Percentiles rank a stretch among this genome's conserved stretches.
These are phyloP conservation scores for Sarocladium strictum DNA, from an alignment of 2,329 filamentous ascomycete genomes.

Conservation along the genomic window DNA sequence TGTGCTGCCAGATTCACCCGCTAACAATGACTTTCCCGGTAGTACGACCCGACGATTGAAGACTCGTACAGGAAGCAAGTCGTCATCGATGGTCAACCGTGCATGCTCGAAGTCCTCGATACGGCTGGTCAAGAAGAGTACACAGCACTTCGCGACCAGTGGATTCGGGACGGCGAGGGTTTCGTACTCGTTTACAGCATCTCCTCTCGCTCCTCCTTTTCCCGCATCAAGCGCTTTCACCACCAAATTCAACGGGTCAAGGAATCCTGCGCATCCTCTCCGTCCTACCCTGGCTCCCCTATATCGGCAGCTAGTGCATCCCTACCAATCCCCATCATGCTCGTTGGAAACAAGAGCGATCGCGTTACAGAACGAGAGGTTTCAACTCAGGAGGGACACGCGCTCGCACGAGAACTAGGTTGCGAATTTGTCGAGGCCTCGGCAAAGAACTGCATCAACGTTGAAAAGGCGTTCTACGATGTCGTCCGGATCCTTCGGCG, in stretches of 20 bases:
- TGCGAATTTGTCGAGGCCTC: slow-evolving; percentile 97
- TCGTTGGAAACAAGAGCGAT: slow-evolving; percentile 98
- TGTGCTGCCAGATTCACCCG: background rate
- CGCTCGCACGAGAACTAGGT: slow-evolving; percentile 82
- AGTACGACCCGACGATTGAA: slow-evolving; percentile 86
- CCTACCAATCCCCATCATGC: slow-evolving; percentile 85
- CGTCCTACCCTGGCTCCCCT: slow-evolving; percentile 71
- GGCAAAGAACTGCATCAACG: slow-evolving; percentile 96
- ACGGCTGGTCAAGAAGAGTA: slow-evolving; percentile 99
- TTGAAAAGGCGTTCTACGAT: slow-evolving; percentile 97
- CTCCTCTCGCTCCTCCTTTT: slow-evolving; percentile 91
- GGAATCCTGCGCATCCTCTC: slow-evolving; percentile 74
- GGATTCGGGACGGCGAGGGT: slow-evolving; percentile 96
- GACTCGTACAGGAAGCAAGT: slow-evolving; percentile 85
- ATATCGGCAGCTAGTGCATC: slow-evolving; percentile 54
- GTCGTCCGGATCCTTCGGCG: slow-evolving; percentile 86
- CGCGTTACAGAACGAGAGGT: slow-evolving; percentile 93
- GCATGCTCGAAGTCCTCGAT: slow-evolving; percentile 96
- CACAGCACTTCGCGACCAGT: slow-evolving; percentile 91
- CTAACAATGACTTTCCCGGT: slow-evolving; percentile 9
- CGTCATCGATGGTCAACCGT: slow-evolving; percentile 89
- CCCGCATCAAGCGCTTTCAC: slow-evolving; percentile 91
- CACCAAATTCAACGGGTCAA: slow-evolving; percentile 97
- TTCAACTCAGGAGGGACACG: slow-evolving; percentile 91
- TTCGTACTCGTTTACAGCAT: slow-evolving; percentile 99